These are phyloP conservation scores for Actinomortierella ambigua DNA, from an alignment of 371 early-diverging fungal genomes.

Conservation along the genomic window DNA sequence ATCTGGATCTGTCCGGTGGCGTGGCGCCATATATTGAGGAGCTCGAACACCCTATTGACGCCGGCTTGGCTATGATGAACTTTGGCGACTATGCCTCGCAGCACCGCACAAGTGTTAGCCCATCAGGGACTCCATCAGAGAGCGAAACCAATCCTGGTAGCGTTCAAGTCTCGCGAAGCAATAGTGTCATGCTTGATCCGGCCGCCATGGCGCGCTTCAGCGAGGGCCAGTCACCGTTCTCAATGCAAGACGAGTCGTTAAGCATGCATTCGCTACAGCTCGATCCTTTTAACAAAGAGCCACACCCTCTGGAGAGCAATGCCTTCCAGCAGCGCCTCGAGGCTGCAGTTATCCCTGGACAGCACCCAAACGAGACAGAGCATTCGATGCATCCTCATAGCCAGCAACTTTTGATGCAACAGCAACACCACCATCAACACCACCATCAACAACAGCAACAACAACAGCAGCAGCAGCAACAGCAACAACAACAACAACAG, in stretches of 20 bases:
- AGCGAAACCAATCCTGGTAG: conserved; percentile 4
- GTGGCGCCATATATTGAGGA: conserved; percentile 30
- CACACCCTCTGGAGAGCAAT: too few relatives aligned
- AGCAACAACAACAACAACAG: conserved; percentile 8
- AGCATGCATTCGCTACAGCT: too few relatives aligned
- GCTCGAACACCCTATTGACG: conserved; percentile 38
- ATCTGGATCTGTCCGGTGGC: conserved; percentile 18
- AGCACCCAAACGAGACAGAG: conserved; percentile 38
- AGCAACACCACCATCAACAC: conserved; percentile 5
- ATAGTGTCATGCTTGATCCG: conserved; percentile 39
- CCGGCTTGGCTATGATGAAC: conserved; percentile 40
- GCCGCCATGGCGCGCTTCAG: conserved; percentile 7
- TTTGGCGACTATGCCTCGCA: conserved; percentile 18
- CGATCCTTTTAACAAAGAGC: too few relatives aligned
- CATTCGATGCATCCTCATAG: conserved; percentile 16
- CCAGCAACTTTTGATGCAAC: not conserved
- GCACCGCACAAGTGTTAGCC: too few relatives aligned
- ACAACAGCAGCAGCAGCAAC: conserved; percentile 14
- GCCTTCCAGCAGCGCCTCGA: too few relatives aligned
- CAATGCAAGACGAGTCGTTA: too few relatives aligned
- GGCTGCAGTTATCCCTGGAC: too few relatives aligned
- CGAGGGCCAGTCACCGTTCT: too few relatives aligned
- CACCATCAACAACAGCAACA: conserved; percentile 7
- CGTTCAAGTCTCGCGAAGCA: conserved; percentile 35
- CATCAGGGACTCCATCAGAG: too few relatives aligned